phyloP scores from a whole-genome alignment of 495 filamentous ascomycete species.

The Pseudoneurospora amorphoporcata region DNA sequence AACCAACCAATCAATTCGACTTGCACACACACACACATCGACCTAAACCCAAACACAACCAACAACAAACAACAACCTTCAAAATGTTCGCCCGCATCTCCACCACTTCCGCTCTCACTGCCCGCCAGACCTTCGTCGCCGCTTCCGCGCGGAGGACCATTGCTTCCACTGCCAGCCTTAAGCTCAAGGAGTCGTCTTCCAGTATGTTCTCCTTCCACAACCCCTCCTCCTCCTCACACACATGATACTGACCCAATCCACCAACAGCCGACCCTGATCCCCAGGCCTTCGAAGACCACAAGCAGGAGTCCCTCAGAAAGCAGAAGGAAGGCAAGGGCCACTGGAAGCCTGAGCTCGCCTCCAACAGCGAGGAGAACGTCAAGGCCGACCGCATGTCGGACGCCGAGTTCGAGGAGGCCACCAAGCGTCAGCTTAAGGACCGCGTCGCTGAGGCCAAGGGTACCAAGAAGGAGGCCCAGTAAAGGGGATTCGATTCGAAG shows the following conservation, averaged over 20 bases:
- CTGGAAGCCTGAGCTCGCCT: slow-evolving; percentile 74
- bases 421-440: slow-evolving; percentile 38
- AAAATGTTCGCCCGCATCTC: slow-evolving; percentile 6
- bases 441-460: neutral
- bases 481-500: slow-evolving; percentile 15
- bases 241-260: neutral
- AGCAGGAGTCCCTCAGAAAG: slow-evolving; percentile 59
- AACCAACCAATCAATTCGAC: neutral
- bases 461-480: slow-evolving; percentile 39
- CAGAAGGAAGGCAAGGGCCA: slow-evolving; percentile 64
- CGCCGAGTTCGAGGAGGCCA: slow-evolving; percentile 14
- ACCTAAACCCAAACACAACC: neutral
- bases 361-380: slow-evolving; percentile 71
- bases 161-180: neutral
- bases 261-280: slow-evolving; percentile 17
- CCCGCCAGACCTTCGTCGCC: neutral
- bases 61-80: neutral
- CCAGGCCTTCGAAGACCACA: slow-evolving; percentile 53
- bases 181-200: slow-evolving; percentile 2
- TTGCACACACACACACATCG: neutral
- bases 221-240: neutral
- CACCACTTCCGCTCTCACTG: neutral
- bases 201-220: neutral
- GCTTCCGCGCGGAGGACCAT: slow-evolving; percentile 1
- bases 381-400: slow-evolving; percentile 32